A percentile compares a stretch with the other conserved stretches of the same genome.
phyloP scores from a whole-genome alignment of 2,329 filamentous ascomycete genomes.

The Fusarium zealandicum region DNA sequence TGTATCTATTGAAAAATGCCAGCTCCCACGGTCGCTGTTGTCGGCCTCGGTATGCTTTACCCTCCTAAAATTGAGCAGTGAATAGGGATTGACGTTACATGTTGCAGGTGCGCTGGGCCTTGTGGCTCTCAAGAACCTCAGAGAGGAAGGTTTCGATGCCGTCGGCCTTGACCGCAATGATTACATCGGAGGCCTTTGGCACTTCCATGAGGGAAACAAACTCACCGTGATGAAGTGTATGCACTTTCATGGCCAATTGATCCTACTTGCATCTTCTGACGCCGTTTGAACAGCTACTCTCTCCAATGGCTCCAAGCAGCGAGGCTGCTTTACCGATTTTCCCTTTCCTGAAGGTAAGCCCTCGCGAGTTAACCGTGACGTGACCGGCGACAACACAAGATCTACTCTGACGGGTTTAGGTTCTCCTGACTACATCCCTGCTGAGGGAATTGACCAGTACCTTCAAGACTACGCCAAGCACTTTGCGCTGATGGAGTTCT shows the following conservation, averaged over 20 bases:
- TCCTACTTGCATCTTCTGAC: no score
- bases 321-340: slow-evolving; percentile 14
- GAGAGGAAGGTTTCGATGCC: neutral
- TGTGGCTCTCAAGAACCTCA: neutral
- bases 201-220: neutral
- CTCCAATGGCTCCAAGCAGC: slow-evolving; percentile 8
- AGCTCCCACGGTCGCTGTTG: no score
- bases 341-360: slow-evolving; percentile 7
- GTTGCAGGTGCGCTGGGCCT: neutral
- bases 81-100: no score
- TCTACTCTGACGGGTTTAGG: neutral
- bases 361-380: no score
- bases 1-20: no score
- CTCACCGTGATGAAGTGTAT: neutral
- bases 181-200: neutral
- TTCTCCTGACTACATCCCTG: slow-evolving; percentile 5
- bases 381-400: no score
- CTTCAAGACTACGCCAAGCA: neutral
- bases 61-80: no score
- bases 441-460: neutral
- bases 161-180: neutral
- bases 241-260: no score
- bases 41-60: no score
- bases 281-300: neutral
- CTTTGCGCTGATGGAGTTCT: neutral